Evolutionary conservation across 2,329 filamentous ascomycete genomes (phyloP).

Genomic region (Ophiocordyceps sinensis): DNA sequence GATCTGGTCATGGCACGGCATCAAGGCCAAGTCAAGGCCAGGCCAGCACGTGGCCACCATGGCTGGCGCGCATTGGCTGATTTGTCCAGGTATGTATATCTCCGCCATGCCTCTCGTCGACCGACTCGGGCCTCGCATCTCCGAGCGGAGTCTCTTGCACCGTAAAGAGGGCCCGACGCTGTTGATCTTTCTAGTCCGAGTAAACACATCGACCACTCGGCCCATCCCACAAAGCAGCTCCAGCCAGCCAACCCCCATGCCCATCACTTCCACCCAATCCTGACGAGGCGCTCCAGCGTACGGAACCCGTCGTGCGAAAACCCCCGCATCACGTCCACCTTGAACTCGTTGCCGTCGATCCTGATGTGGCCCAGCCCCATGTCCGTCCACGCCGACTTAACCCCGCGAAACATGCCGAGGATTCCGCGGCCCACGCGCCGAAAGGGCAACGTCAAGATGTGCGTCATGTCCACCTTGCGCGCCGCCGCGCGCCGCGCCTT

Average conservation of each 20-base stretch:
- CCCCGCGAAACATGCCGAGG: constrained; percentile 25
- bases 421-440: constrained; percentile 30
- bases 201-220: no score
- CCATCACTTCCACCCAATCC: constrained; percentile 10
- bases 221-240: background rate
- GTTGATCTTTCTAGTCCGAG: no score
- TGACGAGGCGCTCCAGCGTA: constrained; percentile 40
- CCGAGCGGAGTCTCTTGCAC: no score
- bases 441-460: constrained; percentile 44
- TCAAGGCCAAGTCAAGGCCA: no score
- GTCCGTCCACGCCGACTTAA: constrained; percentile 37
- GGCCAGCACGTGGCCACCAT: no score
- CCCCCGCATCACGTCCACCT: constrained; percentile 41
- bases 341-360: constrained; percentile 34
- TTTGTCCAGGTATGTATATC: no score
- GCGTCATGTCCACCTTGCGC: constrained; percentile 36
- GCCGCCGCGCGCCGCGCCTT: constrained; percentile 22
- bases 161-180: no score
- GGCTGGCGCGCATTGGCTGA: no score
- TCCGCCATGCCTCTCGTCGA: no score
- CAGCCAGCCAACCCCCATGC: background rate
- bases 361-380: constrained; percentile 40
- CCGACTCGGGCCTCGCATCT: no score
- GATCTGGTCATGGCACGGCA: no score
- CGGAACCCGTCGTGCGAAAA: constrained; percentile 45